Percentiles rank a stretch among this genome's conserved stretches.
Evolutionary conservation across 2,329 filamentous ascomycete species (phyloP).

Genomic region (Aspergillus aculeatinus): DNA sequence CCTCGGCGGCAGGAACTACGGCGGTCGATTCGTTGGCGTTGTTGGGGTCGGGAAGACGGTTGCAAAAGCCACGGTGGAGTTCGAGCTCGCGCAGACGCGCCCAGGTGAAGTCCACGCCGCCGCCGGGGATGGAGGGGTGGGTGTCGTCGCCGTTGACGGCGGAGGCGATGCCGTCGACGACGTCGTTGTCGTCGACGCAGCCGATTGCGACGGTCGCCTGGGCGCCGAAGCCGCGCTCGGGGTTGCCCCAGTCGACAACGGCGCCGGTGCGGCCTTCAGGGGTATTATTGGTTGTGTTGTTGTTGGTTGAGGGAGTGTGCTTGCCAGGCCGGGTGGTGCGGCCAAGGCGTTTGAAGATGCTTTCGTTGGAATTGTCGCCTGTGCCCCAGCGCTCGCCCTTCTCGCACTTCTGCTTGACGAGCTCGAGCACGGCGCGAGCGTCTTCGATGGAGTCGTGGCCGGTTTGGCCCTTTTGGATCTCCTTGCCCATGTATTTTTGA

Average conservation of each 20-base stretch:
- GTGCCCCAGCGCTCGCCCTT: conserved; percentile 85
- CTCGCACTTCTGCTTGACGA: conserved; percentile 94
- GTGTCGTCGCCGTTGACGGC: conserved; percentile 51
- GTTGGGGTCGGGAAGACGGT: conserved; percentile 47
- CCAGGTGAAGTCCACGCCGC: conserved; percentile 63
- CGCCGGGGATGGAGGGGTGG: conserved; percentile 45
- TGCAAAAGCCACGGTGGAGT: conserved; percentile 60
- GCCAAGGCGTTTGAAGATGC: conserved; percentile 80
- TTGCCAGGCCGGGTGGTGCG: conserved; percentile 51
- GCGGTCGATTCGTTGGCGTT: conserved; percentile 41
- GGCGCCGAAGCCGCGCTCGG: conserved; percentile 60
- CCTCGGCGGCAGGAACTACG: conserved; percentile 27
- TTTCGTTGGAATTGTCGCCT: conserved; percentile 75
- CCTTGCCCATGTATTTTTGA: conserved; percentile 78
- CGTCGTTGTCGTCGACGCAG: conserved; percentile 57
- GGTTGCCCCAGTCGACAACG: conserved; percentile 87
- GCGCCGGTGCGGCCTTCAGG: conserved; percentile 48
- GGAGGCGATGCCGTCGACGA: conserved; percentile 57
- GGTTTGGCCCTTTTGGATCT: conserved; percentile 77
- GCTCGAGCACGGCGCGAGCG: conserved; percentile 83
- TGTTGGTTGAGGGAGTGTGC: conserved; percentile 14
- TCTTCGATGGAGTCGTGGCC: conserved; percentile 95
- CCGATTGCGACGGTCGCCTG: conserved; percentile 57
- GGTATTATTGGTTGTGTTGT: not conserved
- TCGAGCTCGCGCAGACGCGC: conserved; percentile 63